phyloP scores from a whole-genome alignment of 495 filamentous ascomycete species.

The Oidiodendron maius region DNA sequence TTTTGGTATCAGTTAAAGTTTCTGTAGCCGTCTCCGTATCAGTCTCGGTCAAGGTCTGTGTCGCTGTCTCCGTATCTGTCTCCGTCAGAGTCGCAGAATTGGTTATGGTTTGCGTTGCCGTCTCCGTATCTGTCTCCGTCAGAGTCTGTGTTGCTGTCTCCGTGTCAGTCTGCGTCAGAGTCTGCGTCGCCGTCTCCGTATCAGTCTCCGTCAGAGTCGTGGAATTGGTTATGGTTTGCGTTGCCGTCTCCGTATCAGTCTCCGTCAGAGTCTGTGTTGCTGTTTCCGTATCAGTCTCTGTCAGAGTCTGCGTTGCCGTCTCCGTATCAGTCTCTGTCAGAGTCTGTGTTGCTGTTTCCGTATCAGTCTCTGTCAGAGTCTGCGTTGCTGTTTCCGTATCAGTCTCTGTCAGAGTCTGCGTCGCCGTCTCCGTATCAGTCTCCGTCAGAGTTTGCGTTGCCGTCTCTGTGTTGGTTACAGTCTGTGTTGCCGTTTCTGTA shows the following conservation, averaged over 20 bases:
- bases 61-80: neutral
- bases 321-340: slow-evolving; percentile 11
- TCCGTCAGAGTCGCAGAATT: neutral
- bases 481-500: slow-evolving; percentile 11
- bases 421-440: neutral
- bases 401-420: neutral
- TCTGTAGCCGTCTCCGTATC: neutral
- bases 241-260: neutral
- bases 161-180: slow-evolving; percentile 16
- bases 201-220: slow-evolving; percentile 3
- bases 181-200: slow-evolving; percentile 19
- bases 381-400: neutral
- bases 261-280: slow-evolving; percentile 11
- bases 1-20: neutral
- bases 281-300: slow-evolving; percentile 14
- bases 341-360: neutral
- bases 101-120: neutral
- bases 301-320: slow-evolving; percentile 17
- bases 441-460: neutral
- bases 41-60: neutral
- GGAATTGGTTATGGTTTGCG: neutral
- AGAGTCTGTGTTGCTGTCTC: slow-evolving; percentile 9
- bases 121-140: neutral
- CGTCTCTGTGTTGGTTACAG: neutral
- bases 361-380: neutral